Conservation (phyloP, 192 early-diverging fungal species). For the Rhizophagus clarus region DNA sequence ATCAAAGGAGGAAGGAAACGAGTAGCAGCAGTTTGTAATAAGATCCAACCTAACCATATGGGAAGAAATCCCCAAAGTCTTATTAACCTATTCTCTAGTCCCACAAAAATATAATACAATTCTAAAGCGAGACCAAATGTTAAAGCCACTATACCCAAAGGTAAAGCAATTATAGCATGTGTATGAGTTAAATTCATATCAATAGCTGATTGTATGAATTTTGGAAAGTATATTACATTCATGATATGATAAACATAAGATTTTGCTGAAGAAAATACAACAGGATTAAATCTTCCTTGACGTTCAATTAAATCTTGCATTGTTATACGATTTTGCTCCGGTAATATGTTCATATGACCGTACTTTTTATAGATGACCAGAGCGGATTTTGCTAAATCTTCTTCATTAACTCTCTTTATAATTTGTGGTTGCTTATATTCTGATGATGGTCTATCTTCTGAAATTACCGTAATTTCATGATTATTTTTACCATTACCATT, state of each 20-base stretch:
- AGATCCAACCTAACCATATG: conserved; percentile 42
- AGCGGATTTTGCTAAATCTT: conserved; percentile 28
- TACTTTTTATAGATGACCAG: conserved; percentile 24
- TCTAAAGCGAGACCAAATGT: conserved; percentile 40
- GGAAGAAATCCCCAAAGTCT: conserved; percentile 37
- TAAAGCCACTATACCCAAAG: conserved; percentile 33
- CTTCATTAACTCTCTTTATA: conserved; percentile 6
- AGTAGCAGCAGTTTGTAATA: conserved; percentile 37
- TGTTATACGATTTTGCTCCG: conserved; percentile 42
- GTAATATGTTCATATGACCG: conserved; percentile 32
- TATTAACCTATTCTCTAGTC: conserved; percentile 28
- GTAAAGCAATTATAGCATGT: conserved; percentile 29
- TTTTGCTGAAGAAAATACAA: conserved; percentile 48
- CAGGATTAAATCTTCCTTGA: conserved; percentile 45
- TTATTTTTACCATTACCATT: not conserved
- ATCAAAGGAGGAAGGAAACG: conserved; percentile 43
- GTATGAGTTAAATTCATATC: conserved; percentile 41
- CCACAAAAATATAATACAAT: conserved; percentile 45
- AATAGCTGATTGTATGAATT: conserved; percentile 43
- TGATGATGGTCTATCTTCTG: not conserved
- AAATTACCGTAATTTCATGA: conserved; percentile 5
- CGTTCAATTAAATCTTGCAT: conserved; percentile 42
- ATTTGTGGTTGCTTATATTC: not conserved
- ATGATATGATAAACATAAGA: conserved; percentile 47
- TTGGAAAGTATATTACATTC: conserved; percentile 47